Conservation (phyloP, 1,284 basidiomycete genomes). For the Ceratobasidium sp. region DNA sequence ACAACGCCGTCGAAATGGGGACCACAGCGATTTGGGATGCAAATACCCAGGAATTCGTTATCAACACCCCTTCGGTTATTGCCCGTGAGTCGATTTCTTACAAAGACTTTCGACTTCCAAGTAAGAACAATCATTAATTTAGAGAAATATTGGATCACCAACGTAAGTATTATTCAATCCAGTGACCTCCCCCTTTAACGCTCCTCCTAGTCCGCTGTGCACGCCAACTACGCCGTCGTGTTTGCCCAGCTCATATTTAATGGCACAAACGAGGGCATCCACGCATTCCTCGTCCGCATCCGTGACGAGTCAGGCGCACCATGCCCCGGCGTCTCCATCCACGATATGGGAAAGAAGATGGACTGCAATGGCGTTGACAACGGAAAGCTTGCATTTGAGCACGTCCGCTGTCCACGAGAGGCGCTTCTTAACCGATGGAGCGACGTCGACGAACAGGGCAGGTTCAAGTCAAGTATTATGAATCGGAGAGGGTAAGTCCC, state of each 20-base stretch:
- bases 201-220: constrained; percentile 40
- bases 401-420: constrained; percentile 44
- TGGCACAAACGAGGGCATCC: constrained; percentile 44
- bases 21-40: constrained; percentile 44
- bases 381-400: constrained; percentile 45
- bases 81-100: constrained; percentile 23
- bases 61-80: constrained; percentile 42
- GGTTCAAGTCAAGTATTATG: constrained; percentile 42
- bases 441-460: constrained; percentile 42
- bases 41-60: constrained; percentile 43
- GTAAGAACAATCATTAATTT: not conserved
- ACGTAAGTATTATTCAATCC: constrained; percentile 8
- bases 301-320: constrained; percentile 42
- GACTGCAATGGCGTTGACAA: constrained; percentile 46
- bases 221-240: constrained; percentile 45
- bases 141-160: constrained; percentile 44
- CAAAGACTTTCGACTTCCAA: not conserved
- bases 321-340: constrained; percentile 43
- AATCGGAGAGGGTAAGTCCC: constrained; percentile 40
- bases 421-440: constrained; percentile 43
- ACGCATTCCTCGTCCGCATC: constrained; percentile 45
- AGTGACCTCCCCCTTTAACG: not conserved
- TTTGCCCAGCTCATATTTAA: constrained; percentile 45
- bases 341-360: constrained; percentile 45
- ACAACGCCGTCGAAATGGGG: constrained; percentile 45